Base-by-base conservation (phyloP, 352 stramenopile species). In the Pythium vanterpoolii region DNA sequence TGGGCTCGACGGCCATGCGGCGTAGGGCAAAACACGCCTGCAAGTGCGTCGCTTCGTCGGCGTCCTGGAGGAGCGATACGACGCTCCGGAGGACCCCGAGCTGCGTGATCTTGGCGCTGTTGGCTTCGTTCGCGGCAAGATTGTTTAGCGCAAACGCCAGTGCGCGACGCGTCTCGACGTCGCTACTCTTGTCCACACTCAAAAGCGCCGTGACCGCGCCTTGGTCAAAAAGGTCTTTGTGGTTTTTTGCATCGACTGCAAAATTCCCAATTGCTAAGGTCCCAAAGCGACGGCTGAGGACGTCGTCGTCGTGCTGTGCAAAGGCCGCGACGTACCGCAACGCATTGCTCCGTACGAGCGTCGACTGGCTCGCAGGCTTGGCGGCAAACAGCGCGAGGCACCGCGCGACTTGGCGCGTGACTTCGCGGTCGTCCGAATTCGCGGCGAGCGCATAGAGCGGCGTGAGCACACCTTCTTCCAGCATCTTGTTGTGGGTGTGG, bases 71-170 rank as follows among this genome's bases (percentile, higher is more conserved):
- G 40, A 98, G 68, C 7, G 69, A 60, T 10, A 97, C 85, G 34
- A 98, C 74, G 5, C 88, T 86, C 50, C 87, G 72, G 43, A 97
- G 38, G 31, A 97, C 77, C 51, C 89, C 89, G 60, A 96, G 64
- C 49, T 96, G 97, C 43, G 88, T 90, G 60, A 90, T 87, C 50
- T 79, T 71, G 0, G 72, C 59, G 66, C 93, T 92, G 68, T 98
- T 98, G 10, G 76, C 79, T 62, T 98, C 83, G 62, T 97, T 95
- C 11, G 76, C 80, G 3, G 93, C 95, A 48, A 97, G 73, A 75
- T 98, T 98, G 60, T 98, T 97, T 27, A 99, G 79, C 30, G 93
- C 92, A 73, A 98, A 98, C 16, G 95, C 90, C 6, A 97, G 75
- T 21, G 89, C 84, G 5, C 95, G 87, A 5, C 93, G 78, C 21